Evolutionary conservation across 2,329 filamentous ascomycete species (phyloP).

Genomic region (Cercospora berteroae): DNA sequence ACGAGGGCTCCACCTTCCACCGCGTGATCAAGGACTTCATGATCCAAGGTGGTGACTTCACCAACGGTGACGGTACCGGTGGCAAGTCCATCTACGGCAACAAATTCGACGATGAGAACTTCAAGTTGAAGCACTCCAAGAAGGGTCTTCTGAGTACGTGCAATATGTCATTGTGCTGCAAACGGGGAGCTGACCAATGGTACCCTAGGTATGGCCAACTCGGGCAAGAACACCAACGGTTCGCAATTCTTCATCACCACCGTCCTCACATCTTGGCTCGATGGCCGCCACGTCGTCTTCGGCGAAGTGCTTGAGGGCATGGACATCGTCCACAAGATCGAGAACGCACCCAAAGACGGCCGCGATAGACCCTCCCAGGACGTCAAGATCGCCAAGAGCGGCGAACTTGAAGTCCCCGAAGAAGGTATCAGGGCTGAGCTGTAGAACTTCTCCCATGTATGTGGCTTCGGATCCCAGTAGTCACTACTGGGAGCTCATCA

Average conservation of each 20-base stretch:
- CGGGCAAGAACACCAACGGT: constrained; percentile 81
- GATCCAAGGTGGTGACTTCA: constrained; percentile 91
- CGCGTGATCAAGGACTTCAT: constrained; percentile 88
- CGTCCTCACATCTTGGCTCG: constrained; percentile 75
- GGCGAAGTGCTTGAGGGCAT: constrained; percentile 85
- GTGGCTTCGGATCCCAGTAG: constrained; percentile 2
- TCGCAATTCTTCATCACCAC: constrained; percentile 92
- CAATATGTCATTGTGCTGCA: background rate
- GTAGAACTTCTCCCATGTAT: constrained; percentile 51
- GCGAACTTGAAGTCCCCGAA: constrained; percentile 76
- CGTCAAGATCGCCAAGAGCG: constrained; percentile 79
- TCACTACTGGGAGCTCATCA: constrained; percentile 8
- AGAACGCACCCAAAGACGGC: constrained; percentile 63
- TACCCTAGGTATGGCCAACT: constrained; percentile 72
- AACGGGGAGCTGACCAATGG: background rate
- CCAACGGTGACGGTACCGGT: constrained; percentile 75
- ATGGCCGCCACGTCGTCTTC: constrained; percentile 82
- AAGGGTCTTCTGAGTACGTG: constrained; percentile 68
- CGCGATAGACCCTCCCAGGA: constrained; percentile 67
- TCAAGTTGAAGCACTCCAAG: constrained; percentile 90
- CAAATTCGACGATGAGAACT: constrained; percentile 88
- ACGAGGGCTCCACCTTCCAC: constrained; percentile 80
- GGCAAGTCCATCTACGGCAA: constrained; percentile 86
- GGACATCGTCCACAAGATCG: constrained; percentile 75
- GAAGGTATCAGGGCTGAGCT: constrained; percentile 94